Conservation (phyloP, 148 eudicot species). For the Arbutus unedo region DNA sequence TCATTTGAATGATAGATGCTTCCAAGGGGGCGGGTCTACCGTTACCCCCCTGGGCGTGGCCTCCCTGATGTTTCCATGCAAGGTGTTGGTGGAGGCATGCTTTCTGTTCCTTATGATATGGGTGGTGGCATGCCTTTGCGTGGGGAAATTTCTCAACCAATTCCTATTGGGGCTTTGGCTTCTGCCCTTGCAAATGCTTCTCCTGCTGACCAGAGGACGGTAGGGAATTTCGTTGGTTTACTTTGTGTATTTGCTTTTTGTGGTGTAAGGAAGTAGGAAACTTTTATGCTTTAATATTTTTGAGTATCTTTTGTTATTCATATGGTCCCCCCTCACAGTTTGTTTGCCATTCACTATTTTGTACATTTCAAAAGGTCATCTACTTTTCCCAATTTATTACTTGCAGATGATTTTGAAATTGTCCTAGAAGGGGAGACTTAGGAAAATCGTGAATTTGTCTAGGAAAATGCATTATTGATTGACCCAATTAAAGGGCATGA, state of each 20-base stretch:
- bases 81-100: slow-evolving; percentile 53
- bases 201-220: slow-evolving; percentile 72
- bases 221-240: slow-evolving; percentile 25
- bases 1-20: slow-evolving; percentile 43
- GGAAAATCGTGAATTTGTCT: no score
- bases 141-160: slow-evolving; percentile 44
- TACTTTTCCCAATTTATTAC: no score
- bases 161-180: slow-evolving; percentile 65
- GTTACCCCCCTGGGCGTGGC: slow-evolving; percentile 54
- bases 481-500: no score
- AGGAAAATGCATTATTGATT: no score
- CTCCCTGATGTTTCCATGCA: slow-evolving; percentile 49
- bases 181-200: slow-evolving; percentile 74
- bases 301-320: background rate
- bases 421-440: no score
- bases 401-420: no score
- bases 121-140: slow-evolving; percentile 58
- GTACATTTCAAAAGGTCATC: no score
- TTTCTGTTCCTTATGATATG: slow-evolving; percentile 60
- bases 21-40: slow-evolving; percentile 60
- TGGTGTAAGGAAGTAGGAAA: background rate
- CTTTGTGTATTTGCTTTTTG: background rate
- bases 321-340: no score
- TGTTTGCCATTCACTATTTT: no score
- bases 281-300: background rate